Evolutionary conservation across 805 yeast species (phyloP), one percentile per base, ranked within the genome.

Genomic region (Metschnikowia baotianmanensis): DNA sequence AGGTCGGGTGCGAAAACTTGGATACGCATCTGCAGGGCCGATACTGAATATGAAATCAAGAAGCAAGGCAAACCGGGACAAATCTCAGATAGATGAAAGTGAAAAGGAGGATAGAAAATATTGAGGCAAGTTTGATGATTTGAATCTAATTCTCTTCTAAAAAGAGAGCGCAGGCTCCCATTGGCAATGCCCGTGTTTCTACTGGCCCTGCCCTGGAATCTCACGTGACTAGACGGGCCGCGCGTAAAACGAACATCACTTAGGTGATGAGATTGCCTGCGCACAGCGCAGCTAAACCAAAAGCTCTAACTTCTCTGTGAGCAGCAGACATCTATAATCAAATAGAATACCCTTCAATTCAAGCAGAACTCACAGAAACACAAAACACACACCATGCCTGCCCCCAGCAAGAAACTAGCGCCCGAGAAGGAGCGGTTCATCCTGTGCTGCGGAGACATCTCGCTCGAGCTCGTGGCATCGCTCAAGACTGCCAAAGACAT

Each of bases 351-450:
- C n/a, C n/a, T n/a, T n/a, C n/a, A n/a, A n/a, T n/a, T n/a, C 25
- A 12, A 10, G 21, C 19, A 30, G 19, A 11, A 23, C 26, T 7
- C 26, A 23, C n/a, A 11, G n/a, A 3, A 27, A 5, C n/a, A 5
- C 8, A 12, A 17, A 30, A 6, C 17, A 12, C 33, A 31, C n/a
- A 12, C 18, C 18, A 65, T 65, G 71, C 69, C 70, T 15, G 57
- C 69, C 10, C 63, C 56, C 38, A 49, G 38, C 39, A 48, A 77
- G 49, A 85, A 84, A 51, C 69, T 82, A 30, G 85, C 90, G 16
- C 95, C 96, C 1, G 98, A 90, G 57, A 88, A 86, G 62, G 99
- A 91, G 67, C 74, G 98, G 44, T 91, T 91, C 57, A 65, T 91
- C 31, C 89, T 86, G 60, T 87, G 96, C 61, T 89, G 96, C 64